Base-by-base conservation (phyloP, 176 grass and related monocot species). In the Oryza glaberrima region DNA sequence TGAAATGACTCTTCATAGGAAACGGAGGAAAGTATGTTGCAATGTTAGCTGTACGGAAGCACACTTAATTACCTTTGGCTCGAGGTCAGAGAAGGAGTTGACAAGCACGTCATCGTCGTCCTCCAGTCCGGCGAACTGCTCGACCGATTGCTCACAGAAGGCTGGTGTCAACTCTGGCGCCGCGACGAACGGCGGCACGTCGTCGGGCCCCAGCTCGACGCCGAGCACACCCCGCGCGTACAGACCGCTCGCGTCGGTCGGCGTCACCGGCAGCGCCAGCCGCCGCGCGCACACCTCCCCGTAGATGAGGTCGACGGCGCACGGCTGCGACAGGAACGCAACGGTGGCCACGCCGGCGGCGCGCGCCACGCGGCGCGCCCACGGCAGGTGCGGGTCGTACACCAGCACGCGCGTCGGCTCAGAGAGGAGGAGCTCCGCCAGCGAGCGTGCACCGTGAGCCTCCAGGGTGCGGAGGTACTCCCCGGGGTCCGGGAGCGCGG, bases 51-150 rank as follows among this genome's bases (percentile, higher is more conserved):
- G 34, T 0, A 35, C 28, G 30, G 30, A 30, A 30, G 30, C 30
- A 30, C 35, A 35, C 35, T 35, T 35, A 35, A 35, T 35, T 35
- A 35, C 35, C 35, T 35, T 60, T 10, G 76, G 83, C 40, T 85
- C 83, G 1, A 85, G 20, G 11, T 48, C 75, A 3, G 0, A 8
- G 83, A 85, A 72, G 0, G 83, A 72, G 26, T 85, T 85, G 75
- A 85, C 40, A 8, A 85, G 36, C 52, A 85, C 67, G 75, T 85
- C 51, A 40, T 85, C 67, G 5, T 51, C 75, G 7, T 71, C 51
- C 51, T 85, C 75, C 16, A 85, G 40, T 1, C 68, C 84, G 5
- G 72, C 68, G 68, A 86, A 86, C 68, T 79, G 84, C 40, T 28
- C 22, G 0, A 79, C 0, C 0, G 0, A 8, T 12, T 0, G 11